Base-by-base conservation (phyloP, 805 yeast genomes). In the Sporopachydermia quercuum region DNA sequence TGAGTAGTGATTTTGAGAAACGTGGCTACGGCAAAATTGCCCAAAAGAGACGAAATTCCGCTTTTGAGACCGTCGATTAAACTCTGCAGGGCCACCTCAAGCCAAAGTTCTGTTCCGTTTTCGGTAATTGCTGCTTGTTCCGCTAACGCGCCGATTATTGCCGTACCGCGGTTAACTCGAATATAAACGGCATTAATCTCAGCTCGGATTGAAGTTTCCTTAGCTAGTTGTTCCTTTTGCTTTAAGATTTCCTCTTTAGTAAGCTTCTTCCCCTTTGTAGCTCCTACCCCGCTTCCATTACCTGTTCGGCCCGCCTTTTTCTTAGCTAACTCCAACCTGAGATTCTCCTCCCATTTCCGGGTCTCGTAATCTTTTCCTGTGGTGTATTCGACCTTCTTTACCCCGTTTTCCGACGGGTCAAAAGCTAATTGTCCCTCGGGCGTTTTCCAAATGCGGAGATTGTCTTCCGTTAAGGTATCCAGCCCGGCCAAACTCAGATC, bases 291-390 rank as follows among this genome's bases (percentile, higher is more conserved):
- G 11, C 37, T 37, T 3, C 34, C 39, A 18, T 34, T 40, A 16
- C 49, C 40, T 34, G 42, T 49, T 8, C 40, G 43, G 5, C 52
- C 51, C n/a, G 53, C 48, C 45, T 70, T 66, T 54, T 76, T 76
- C 40, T 66, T 65, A 1, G 79, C 76, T 30, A 86, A 64, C 51
- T 85, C 89, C 45, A 75, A 74, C 49, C 89, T 74, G 19, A 91
- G 70, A 39, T 71, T 71, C 48, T 78, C 86, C 53, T 91, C 98
- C 97, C 97, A 89, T 55, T 83, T 76, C 43, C 71, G 61, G 2
- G 87, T 80, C 49, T 80, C 94, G 49, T 84, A 84, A 50, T 86
- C 95, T 52, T 78, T 86, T 1, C 83, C 62, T 53, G 83, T 83
- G 54, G 81, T 83, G 52, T 74, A 73, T 11, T 74, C 73, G 3